Base-by-base conservation (phyloP, 2,329 filamentous ascomycete genomes). In the Sarocladium kiliense region DNA sequence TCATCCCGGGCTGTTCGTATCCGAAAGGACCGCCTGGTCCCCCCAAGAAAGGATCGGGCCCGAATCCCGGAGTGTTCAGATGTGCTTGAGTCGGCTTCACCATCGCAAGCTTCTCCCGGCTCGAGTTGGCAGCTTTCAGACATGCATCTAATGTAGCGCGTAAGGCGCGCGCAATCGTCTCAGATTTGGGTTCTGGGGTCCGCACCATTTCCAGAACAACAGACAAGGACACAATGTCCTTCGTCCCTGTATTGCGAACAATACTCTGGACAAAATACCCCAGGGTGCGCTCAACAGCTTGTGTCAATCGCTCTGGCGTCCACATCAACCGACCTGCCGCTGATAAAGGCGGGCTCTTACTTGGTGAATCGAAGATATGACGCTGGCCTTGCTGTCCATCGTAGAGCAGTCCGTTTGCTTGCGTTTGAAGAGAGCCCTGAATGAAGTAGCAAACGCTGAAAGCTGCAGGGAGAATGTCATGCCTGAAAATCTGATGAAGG, bases 401-500 rank as follows among this genome's bases (percentile, higher is more conserved):
- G 25, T 67, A 60, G n/a, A 64, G 61, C 14, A 63, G 57, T 37
- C 61, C 63, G 19, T 71, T 67, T 3, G 61, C 61, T 36, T 62
- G 62, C 27, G 67, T 64, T 4, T 66, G 66, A 11, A 66, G 58
- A 1, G 62, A 63, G n/a, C 63, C 59, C 36, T 69, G 70, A 62
- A 82, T 79, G 56, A 79, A 82, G 59, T 77, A 81, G 61, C 80
- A 82, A 12, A 82, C 68, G 56, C 78, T 79, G 44, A 82, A 72
- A 2, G 78, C 77, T 0, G 79, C 78, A 63, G 82, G 78, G 19
- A 81, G 68, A 23, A 82, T 77, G 58, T 82, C 80, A 57, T 75
- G 73, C 60, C 77, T 79, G 34, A 82, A 63, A 11, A 80, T 69
- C 50, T 80, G 71, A 56, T 80, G 72, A 55, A 80, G 79, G 71